phyloP scores from a whole-genome alignment of 352 stramenopile species.

The Blastocystis hominis region DNA sequence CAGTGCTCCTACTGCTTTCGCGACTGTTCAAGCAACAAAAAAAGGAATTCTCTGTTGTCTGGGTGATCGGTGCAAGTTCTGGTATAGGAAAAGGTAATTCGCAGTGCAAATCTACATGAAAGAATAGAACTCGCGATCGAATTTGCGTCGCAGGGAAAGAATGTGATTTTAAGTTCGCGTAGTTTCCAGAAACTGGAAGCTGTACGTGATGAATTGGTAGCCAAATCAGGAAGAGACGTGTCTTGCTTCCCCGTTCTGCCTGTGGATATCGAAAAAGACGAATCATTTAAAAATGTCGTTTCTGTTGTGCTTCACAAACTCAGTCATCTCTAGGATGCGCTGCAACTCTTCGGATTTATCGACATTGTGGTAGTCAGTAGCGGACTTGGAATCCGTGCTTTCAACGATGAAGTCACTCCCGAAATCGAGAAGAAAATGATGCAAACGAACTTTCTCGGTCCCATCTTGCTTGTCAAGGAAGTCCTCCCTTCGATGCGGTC shows the following conservation, averaged over 20 bases:
- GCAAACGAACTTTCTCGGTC: constrained; percentile 52
- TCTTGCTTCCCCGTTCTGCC: constrained; percentile 1
- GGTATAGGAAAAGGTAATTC: constrained; percentile 54
- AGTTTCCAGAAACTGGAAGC: not conserved
- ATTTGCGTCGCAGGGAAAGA: constrained; percentile 25
- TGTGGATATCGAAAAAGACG: constrained; percentile 53
- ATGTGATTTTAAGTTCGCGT: constrained; percentile 53
- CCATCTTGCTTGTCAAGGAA: constrained; percentile 21
- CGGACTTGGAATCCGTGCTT: constrained; percentile 44
- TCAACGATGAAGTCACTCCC: constrained; percentile 22
- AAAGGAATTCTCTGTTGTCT: constrained; percentile 2
- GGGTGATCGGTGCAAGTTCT: constrained; percentile 56
- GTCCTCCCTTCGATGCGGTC: constrained; percentile 29
- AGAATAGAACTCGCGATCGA: constrained; percentile 12
- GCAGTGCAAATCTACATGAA: not conserved
- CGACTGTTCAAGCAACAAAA: not conserved
- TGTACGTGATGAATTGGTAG: not conserved
- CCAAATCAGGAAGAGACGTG: not conserved
- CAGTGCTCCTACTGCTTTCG: not conserved
- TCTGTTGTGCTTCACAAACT: not conserved
- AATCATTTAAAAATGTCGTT: not conserved
- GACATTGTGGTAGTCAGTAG: constrained; percentile 47
- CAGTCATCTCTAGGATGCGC: not conserved
- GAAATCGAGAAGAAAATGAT: constrained; percentile 57
- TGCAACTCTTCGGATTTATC: not conserved